Evolutionary conservation across 164 flowering plant species (phyloP).

Genomic region (Vitis cinerea): DNA sequence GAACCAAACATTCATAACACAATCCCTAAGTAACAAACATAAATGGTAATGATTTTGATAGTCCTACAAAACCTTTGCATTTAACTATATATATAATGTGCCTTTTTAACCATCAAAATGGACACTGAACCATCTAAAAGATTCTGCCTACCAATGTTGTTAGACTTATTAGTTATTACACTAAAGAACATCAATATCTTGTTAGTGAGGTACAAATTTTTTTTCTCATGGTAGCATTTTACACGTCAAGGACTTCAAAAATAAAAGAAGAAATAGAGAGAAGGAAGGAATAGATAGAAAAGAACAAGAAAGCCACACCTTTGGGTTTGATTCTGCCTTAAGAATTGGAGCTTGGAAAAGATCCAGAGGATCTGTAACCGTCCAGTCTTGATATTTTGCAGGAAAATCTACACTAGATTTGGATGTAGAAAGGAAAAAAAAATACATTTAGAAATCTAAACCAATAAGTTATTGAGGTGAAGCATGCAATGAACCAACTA

Average conservation of each 20-base stretch:
- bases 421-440: constrained; percentile 11
- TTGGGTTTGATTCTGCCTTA: constrained; percentile 82
- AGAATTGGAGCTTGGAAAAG: constrained; percentile 71
- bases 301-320: constrained; percentile 40
- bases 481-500: neutral
- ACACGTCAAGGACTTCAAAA: neutral
- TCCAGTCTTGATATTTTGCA: constrained; percentile 73
- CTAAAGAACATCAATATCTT: too few species aligned
- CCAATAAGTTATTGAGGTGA: neutral
- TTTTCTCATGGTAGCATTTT: too few species aligned
- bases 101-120: too few species aligned
- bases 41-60: too few species aligned
- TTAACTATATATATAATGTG: too few species aligned
- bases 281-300: constrained; percentile 1
- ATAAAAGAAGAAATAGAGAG: neutral
- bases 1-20: too few species aligned
- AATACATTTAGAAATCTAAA: constrained; percentile 2
- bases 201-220: too few species aligned
- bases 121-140: too few species aligned
- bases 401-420: constrained; percentile 89
- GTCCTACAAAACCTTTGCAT: too few species aligned
- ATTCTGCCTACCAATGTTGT: too few species aligned
- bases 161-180: too few species aligned
- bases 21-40: too few species aligned
- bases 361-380: constrained; percentile 71